Evolutionary conservation across 2,329 filamentous ascomycete genomes (phyloP).

Genomic region (Fusarium chaquense): DNA sequence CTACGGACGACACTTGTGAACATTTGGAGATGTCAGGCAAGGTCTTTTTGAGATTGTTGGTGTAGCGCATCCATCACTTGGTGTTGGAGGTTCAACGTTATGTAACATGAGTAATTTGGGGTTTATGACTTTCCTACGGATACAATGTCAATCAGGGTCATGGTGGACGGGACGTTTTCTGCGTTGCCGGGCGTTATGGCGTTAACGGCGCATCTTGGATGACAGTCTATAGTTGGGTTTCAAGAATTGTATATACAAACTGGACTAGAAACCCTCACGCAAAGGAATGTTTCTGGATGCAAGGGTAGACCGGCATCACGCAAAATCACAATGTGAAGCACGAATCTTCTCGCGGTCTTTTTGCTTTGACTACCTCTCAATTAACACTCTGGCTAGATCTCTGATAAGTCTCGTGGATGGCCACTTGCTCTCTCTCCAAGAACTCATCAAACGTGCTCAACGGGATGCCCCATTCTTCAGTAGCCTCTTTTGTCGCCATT

Average conservation of each 20-base stretch:
- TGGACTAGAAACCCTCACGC: constrained; percentile 1
- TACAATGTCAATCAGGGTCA: constrained; percentile 4
- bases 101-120: background rate
- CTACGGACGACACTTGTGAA: background rate
- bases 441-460: constrained; percentile 60
- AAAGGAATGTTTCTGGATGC: background rate
- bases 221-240: constrained; percentile 22
- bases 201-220: constrained; percentile 26
- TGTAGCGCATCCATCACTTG: constrained; percentile 16
- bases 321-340: background rate
- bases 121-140: constrained; percentile 9
- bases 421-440: constrained; percentile 55
- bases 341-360: background rate
- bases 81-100: background rate
- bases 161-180: constrained; percentile 7
- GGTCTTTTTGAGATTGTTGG: constrained; percentile 6
- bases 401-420: constrained; percentile 49
- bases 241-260: constrained; percentile 3
- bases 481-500: constrained; percentile 53
- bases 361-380: too few species aligned
- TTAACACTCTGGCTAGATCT: background rate
- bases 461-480: constrained; percentile 55
- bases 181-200: constrained; percentile 25
- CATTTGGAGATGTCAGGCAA: background rate
- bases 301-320: background rate